Percentiles rank a stretch among this genome's conserved stretches.
These are phyloP conservation scores for Fusarium sp. DNA, from an alignment of 2,329 filamentous ascomycete species.

Conservation along the genomic window DNA sequence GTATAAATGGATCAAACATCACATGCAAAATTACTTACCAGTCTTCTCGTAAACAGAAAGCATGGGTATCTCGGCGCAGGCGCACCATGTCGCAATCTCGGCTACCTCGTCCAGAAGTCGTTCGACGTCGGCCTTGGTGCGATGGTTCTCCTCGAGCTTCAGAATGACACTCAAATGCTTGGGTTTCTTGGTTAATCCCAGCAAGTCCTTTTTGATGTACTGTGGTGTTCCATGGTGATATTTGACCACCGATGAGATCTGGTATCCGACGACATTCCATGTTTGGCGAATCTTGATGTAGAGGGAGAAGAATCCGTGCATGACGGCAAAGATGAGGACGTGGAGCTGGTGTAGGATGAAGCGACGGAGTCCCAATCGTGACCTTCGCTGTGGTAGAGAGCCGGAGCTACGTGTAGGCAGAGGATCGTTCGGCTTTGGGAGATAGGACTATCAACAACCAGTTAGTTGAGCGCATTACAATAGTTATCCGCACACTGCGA, in stretches of 20 bases:
- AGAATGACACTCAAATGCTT: conserved; percentile 90
- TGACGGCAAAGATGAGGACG: conserved; percentile 73
- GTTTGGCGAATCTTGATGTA: conserved; percentile 86
- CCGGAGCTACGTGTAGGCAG: conserved; percentile 35
- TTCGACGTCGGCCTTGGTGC: conserved; percentile 81
- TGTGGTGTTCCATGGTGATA: conserved; percentile 97
- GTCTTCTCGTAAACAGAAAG: conserved; percentile 93
- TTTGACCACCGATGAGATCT: conserved; percentile 84
- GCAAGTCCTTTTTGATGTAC: conserved; percentile 89
- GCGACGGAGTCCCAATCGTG: conserved; percentile 69
- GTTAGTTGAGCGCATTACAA: background rate
- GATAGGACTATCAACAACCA: conserved; percentile 51
- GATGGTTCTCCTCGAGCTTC: conserved; percentile 76
- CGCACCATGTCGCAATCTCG: conserved; percentile 93
- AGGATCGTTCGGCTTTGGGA: conserved; percentile 54
- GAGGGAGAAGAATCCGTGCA: conserved; percentile 88
- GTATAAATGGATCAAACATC: background rate
- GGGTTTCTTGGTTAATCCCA: conserved; percentile 78
- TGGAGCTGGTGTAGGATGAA: conserved; percentile 74
- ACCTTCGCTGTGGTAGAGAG: conserved; percentile 50
- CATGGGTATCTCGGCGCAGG: conserved; percentile 86
- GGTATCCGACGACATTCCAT: conserved; percentile 83
- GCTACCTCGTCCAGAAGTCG: conserved; percentile 89
- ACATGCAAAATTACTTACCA: conserved; percentile 64
- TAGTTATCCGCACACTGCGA: background rate